Evolutionary conservation across 352 stramenopile species (phyloP), one percentile per base, ranked within the genome.

Genomic region (Phytophthora palmivora): DNA sequence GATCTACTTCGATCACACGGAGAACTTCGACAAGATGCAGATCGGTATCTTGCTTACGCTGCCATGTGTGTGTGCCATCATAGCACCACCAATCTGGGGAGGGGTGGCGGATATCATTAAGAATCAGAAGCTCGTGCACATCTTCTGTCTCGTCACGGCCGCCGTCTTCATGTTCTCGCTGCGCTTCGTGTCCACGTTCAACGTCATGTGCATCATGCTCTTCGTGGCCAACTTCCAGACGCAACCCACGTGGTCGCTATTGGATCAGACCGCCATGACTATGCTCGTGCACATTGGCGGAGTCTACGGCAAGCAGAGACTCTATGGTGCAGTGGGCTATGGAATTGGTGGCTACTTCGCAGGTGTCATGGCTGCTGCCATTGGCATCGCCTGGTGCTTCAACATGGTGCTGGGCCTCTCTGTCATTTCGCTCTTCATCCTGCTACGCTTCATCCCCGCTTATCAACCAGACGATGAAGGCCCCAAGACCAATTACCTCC

Each of bases 371-470:
- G 76, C 81, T 7, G 76, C 72, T 0, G 71, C 72, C 16, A 80
- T 81, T 19, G 84, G 84, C 45, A 91, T 92, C 50, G 74, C 75
- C n/a, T 91, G 81, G 82, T 87, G 78, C 51, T 92, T 92, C 63
- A 84, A 91, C 70, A 84, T 91, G 82, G 75, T 88, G 48, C 66
- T 91, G 16, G 75, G 76, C 2, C 60, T 91, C 15, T 82, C 75
- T 4, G 58, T 67, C 50, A 66, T 88, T 51, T 84, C 76, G 52
- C 73, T 91, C 34, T 82, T 78, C 41, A 71, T 91, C 41, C 68
- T 91, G 24, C 42, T 88, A 12, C 44, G 46, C 24, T 79, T 69
- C 51, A 88, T 90, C 54, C 77, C 81, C 4, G 76, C 74, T 0
- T 75, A 74, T 55, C 58, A 84, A 14, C 69, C 54, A 2, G 59